Conservation (phyloP, 441 rosid genomes). For the Dalechampia spathulata region DNA sequence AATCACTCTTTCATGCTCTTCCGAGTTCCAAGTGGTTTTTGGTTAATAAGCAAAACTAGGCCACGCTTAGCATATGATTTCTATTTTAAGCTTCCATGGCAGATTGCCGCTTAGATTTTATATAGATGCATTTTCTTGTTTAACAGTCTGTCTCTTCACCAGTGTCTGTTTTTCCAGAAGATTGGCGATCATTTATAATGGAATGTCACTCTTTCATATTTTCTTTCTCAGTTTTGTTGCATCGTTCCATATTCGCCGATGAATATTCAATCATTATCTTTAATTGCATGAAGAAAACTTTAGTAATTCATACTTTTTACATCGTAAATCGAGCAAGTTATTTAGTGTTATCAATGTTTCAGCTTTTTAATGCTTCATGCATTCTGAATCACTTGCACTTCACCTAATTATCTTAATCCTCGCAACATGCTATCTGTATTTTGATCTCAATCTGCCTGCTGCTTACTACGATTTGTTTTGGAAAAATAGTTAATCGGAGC, state of each 20-base stretch:
- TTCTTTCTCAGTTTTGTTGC: neutral
- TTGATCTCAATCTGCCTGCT: neutral
- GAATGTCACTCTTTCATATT: neutral
- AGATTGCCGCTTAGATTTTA: neutral
- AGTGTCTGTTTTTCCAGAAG: neutral
- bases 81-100: neutral
- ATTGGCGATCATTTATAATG: neutral
- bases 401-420: no score
- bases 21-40: no score
- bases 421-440: no score
- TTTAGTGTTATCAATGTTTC: neutral
- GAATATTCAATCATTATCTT: neutral
- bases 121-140: neutral
- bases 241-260: neutral
- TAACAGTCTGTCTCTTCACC: neutral
- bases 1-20: no score
- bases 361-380: no score
- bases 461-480: constrained; percentile 10
- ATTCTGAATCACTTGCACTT: no score
- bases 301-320: neutral
- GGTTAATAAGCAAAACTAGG: neutral
- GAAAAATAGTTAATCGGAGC: constrained; percentile 52
- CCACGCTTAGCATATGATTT: neutral
- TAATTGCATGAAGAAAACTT: neutral
- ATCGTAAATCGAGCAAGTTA: neutral